A percentile compares a stretch with the other conserved stretches of the same genome.
Conservation (phyloP, 2,329 filamentous ascomycete genomes). For the Rhynchosporium agropyri region DNA sequence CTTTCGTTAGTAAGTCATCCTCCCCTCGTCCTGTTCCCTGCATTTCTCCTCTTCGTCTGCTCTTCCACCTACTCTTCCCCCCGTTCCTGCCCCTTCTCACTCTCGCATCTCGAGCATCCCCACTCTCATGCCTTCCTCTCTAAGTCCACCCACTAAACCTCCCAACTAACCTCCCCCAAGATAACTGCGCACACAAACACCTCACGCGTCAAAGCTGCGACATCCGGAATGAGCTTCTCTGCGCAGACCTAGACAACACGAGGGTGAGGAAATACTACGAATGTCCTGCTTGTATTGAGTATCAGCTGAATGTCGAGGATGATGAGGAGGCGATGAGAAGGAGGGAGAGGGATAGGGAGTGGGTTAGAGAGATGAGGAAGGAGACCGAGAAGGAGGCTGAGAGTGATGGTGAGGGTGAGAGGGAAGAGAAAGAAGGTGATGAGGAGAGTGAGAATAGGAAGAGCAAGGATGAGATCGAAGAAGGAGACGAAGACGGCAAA, state of each 20-base stretch:
- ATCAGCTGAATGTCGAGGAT: not conserved
- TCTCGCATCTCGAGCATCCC: not conserved
- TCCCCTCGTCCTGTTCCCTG: not conserved
- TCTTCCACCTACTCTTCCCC: not conserved
- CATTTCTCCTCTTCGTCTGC: not conserved
- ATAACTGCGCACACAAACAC: slow-evolving; percentile 25
- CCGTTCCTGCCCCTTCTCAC: not conserved
- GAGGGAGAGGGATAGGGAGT: not conserved
- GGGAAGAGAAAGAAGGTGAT: too few species aligned
- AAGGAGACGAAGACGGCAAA: too few species aligned
- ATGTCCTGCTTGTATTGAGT: slow-evolving; percentile 16
- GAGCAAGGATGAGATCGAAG: too few species aligned
- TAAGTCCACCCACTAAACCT: not conserved
- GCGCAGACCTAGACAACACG: slow-evolving; percentile 7
- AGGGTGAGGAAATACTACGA: not conserved
- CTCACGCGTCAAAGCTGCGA: slow-evolving; percentile 17
- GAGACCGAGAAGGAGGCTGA: too few species aligned
- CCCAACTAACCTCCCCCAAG: not conserved
- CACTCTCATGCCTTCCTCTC: not conserved
- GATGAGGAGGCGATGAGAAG: not conserved
- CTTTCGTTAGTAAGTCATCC: slow-evolving; percentile 8
- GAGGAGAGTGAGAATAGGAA: too few species aligned
- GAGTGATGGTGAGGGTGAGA: not conserved
- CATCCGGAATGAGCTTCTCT: slow-evolving; percentile 13
- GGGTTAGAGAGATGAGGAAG: too few species aligned